phyloP scores from a whole-genome alignment of 2,329 filamentous ascomycete species.

The Fusarium cicatricum region DNA sequence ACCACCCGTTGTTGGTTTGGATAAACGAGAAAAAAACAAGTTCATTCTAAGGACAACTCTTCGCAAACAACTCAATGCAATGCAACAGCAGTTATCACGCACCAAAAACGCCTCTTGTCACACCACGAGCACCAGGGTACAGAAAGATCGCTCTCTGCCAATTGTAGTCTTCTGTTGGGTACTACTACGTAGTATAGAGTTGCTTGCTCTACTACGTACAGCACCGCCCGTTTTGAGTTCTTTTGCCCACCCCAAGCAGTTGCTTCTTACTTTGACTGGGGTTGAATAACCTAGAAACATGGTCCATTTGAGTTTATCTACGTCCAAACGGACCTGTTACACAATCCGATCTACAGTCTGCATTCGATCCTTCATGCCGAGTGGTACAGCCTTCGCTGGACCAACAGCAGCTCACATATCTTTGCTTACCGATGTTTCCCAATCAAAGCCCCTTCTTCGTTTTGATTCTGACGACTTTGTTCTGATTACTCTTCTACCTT shows the following conservation, averaged over 20 bases:
- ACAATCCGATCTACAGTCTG: neutral
- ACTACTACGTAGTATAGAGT: too few relatives aligned
- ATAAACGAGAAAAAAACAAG: neutral
- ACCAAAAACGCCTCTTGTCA: neutral
- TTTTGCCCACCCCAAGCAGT: too few relatives aligned
- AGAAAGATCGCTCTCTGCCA: too few relatives aligned
- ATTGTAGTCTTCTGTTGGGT: too few relatives aligned
- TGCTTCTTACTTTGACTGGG: too few relatives aligned
- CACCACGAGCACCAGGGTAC: too few relatives aligned
- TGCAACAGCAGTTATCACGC: neutral
- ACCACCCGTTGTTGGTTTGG: neutral
- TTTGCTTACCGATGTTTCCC: neutral
- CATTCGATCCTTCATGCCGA: neutral
- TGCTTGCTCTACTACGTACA: too few relatives aligned
- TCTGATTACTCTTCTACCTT: slow-evolving; percentile 1
- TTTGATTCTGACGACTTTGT: neutral
- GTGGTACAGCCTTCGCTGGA: neutral
- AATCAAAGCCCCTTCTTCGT: neutral
- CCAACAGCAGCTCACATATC: neutral
- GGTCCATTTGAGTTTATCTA: too few relatives aligned
- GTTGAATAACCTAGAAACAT: too few relatives aligned
- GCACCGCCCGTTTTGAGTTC: too few relatives aligned
- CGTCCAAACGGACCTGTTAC: neutral
- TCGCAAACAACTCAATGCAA: neutral
- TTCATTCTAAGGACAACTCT: neutral